A percentile compares a stretch with the other conserved stretches of the same genome.
Evolutionary conservation across 768 basidiomycete genomes (phyloP).

Genomic region (Piloderma croceum): DNA sequence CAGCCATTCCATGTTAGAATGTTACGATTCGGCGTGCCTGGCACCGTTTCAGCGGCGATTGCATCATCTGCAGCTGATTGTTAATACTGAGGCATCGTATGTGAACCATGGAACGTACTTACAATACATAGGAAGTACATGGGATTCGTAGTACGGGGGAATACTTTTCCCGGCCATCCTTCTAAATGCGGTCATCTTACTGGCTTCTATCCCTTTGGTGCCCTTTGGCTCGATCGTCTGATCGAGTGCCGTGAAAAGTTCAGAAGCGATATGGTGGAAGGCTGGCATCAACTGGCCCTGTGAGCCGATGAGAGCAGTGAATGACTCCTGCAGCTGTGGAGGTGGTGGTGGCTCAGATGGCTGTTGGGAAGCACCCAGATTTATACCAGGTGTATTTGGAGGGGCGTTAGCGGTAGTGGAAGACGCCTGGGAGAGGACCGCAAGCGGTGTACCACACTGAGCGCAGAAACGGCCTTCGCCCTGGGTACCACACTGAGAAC

Average conservation of each 20-base stretch:
- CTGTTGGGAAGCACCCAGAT: not conserved
- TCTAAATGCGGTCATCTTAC: constrained; percentile 10
- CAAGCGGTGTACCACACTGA: constrained; percentile 10
- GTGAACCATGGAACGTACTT: not conserved
- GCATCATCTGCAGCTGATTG: constrained; percentile 10
- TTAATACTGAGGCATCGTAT: not conserved
- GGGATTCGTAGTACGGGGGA: constrained; percentile 12
- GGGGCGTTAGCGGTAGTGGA: constrained; percentile 6
- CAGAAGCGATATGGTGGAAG: constrained; percentile 10
- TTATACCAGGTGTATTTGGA: not conserved
- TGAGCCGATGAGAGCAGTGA: constrained; percentile 12
- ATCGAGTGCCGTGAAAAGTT: constrained; percentile 11
- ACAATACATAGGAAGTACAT: constrained; percentile 14
- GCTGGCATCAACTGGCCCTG: constrained; percentile 9
- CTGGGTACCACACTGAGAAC: constrained; percentile 10
- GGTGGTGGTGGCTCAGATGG: not conserved
- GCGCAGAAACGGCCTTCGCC: constrained; percentile 14
- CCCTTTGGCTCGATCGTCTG: constrained; percentile 7
- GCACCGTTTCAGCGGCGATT: no score
- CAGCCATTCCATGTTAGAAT: constrained; percentile 15
- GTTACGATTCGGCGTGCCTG: constrained; percentile 9
- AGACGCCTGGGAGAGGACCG: not conserved
- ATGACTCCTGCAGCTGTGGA: constrained; percentile 7
- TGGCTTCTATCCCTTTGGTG: constrained; percentile 12
- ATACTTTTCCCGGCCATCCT: constrained; percentile 7